phyloP scores from a whole-genome alignment of 2,329 filamentous ascomycete species.

The Aspergillus brunneoviolaceus region DNA sequence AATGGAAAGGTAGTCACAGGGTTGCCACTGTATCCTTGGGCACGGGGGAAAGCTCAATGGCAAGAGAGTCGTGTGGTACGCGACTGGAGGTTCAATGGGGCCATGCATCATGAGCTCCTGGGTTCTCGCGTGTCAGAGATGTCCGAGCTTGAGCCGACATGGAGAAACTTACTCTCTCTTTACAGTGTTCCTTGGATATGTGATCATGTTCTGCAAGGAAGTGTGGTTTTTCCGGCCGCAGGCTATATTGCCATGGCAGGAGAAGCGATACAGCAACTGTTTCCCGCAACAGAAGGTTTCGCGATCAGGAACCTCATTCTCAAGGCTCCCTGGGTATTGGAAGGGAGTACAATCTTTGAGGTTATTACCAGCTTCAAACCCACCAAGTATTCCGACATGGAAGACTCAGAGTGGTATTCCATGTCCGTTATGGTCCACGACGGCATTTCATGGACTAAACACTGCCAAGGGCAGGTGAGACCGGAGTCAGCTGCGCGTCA shows the following conservation, averaged over 20 bases:
- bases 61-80: conserved; percentile 16
- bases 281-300: conserved; percentile 8
- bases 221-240: conserved; percentile 26
- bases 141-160: conserved; percentile 23
- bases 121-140: conserved; percentile 27
- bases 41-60: conserved; percentile 23
- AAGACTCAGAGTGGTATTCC: conserved; percentile 16
- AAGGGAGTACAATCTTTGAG: conserved; percentile 8
- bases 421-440: conserved; percentile 13
- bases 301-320: not conserved
- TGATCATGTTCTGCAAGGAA: conserved; percentile 27
- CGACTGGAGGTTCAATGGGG: conserved; percentile 22
- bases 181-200: conserved; percentile 30
- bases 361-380: conserved; percentile 16
- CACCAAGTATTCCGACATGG: not conserved
- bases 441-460: conserved; percentile 6
- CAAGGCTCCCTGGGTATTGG: not conserved
- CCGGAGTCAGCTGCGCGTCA: not conserved
- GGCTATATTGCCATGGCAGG: conserved; percentile 27
- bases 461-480: conserved; percentile 13
- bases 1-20: conserved; percentile 16
- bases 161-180: conserved; percentile 29
- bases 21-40: conserved; percentile 26
- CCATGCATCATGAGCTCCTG: conserved; percentile 28
- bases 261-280: conserved; percentile 22